A percentile compares a stretch with the other conserved stretches of the same genome.
These are phyloP conservation scores for Pythium grandisporangium DNA, from an alignment of 352 stramenopile genomes.

Conservation along the genomic window DNA sequence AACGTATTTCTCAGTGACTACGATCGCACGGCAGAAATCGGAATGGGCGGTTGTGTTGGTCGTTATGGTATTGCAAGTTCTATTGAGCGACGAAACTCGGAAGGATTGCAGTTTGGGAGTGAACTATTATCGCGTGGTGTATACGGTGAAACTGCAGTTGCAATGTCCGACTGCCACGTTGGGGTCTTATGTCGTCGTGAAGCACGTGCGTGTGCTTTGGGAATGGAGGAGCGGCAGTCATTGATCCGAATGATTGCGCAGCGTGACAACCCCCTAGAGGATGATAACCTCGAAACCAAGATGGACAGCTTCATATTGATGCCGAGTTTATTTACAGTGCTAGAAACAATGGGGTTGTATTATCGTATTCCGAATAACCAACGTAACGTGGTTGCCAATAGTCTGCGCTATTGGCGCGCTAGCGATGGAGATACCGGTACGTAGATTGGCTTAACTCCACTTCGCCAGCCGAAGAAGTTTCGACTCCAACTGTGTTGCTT, in stretches of 20 bases:
- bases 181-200: slow-evolving; percentile 11
- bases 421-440: slow-evolving; percentile 11
- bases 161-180: slow-evolving; percentile 28
- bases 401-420: slow-evolving; percentile 15
- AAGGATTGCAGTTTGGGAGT: too few species aligned
- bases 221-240: slow-evolving; percentile 8
- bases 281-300: neutral
- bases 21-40: slow-evolving; percentile 13
- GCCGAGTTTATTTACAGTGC: slow-evolving; percentile 13
- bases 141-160: slow-evolving; percentile 22
- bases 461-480: too few species aligned
- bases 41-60: slow-evolving; percentile 14
- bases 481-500: neutral
- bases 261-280: slow-evolving; percentile 5
- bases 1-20: slow-evolving; percentile 25
- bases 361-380: slow-evolving; percentile 11
- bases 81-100: neutral
- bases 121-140: too few species aligned
- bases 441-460: too few species aligned
- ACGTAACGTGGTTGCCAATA: slow-evolving; percentile 12
- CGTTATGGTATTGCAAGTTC: slow-evolving; percentile 4
- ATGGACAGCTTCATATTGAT: slow-evolving; percentile 10
- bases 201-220: slow-evolving; percentile 5
- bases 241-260: slow-evolving; percentile 16
- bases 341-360: slow-evolving; percentile 19